Evolutionary conservation across 306 rosid species (phyloP).

Genomic region (Calophaca sinica): DNA sequence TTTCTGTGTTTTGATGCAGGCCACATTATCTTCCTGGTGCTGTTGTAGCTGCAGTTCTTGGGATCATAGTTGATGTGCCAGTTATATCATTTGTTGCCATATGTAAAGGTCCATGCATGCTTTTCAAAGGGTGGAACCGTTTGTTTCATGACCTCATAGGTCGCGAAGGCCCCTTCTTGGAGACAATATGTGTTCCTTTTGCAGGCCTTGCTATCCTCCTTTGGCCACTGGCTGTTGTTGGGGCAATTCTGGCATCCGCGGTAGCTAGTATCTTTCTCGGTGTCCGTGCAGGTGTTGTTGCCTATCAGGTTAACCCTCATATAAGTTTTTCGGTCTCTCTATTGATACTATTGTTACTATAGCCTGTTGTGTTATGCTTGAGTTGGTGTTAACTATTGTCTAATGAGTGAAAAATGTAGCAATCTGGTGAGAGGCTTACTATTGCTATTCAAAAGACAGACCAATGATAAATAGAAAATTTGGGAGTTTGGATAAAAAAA

Average conservation of each 20-base stretch:
- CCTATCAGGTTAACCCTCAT: conserved; percentile 70
- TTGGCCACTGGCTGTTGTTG: conserved; percentile 96
- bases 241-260: conserved; percentile 72
- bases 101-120: conserved; percentile 84
- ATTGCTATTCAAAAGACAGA: background rate
- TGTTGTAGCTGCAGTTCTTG: conserved; percentile 66
- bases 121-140: conserved; percentile 94
- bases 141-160: conserved; percentile 93
- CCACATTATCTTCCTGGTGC: conserved; percentile 73
- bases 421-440: background rate
- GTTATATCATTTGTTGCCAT: conserved; percentile 72
- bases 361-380: background rate
- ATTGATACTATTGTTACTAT: background rate
- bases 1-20: conserved; percentile 55
- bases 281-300: conserved; percentile 76
- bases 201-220: conserved; percentile 91
- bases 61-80: conserved; percentile 72
- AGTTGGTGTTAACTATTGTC: background rate
- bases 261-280: conserved; percentile 78
- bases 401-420: background rate
- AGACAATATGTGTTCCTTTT: conserved; percentile 94
- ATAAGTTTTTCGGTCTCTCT: background rate
- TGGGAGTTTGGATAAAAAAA: background rate
- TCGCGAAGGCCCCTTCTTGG: conserved; percentile 99
- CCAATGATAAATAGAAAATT: background rate